phyloP scores from a whole-genome alignment of 2,329 filamentous ascomycete species.

The Emergomyces africanus region DNA sequence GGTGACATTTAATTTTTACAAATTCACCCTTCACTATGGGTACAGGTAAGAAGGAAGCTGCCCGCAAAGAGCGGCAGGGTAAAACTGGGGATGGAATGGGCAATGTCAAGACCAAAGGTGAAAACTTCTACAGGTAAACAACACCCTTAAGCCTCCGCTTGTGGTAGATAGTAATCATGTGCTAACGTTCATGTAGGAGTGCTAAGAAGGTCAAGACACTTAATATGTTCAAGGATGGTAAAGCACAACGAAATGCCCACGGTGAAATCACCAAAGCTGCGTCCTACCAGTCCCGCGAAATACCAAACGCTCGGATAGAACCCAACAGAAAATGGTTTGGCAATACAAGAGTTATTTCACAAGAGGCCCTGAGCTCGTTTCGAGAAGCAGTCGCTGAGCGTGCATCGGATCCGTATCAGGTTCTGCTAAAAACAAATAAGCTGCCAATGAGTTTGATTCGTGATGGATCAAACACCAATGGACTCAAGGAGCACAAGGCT shows the following conservation, averaged over 20 bases:
- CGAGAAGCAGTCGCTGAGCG: slow-evolving; percentile 85
- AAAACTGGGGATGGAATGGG: slow-evolving; percentile 75
- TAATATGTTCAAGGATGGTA: slow-evolving; percentile 84
- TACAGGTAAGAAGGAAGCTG: slow-evolving; percentile 81
- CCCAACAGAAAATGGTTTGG: slow-evolving; percentile 98
- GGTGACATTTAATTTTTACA: slow-evolving; percentile 6
- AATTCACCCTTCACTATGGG: slow-evolving; percentile 51
- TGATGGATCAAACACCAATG: slow-evolving; percentile 65
- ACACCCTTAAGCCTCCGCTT: not conserved
- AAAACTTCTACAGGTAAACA: slow-evolving; percentile 85
- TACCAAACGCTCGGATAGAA: slow-evolving; percentile 76
- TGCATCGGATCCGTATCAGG: slow-evolving; percentile 79
- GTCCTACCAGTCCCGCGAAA: slow-evolving; percentile 68
- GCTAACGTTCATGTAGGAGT: slow-evolving; percentile 28
- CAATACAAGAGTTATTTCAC: slow-evolving; percentile 81
- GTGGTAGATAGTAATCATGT: not conserved
- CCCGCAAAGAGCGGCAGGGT: slow-evolving; percentile 70
- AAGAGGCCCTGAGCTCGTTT: slow-evolving; percentile 77
- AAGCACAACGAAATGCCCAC: slow-evolving; percentile 63
- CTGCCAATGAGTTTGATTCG: slow-evolving; percentile 88
- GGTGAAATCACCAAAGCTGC: slow-evolving; percentile 80
- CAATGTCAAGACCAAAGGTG: slow-evolving; percentile 88
- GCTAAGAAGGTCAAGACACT: slow-evolving; percentile 82
- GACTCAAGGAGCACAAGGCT: slow-evolving; percentile 80
- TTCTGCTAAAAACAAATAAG: slow-evolving; percentile 94